These are phyloP conservation scores for Globisporangium solare DNA, from an alignment of 352 stramenopile genomes.

Conservation along the genomic window DNA sequence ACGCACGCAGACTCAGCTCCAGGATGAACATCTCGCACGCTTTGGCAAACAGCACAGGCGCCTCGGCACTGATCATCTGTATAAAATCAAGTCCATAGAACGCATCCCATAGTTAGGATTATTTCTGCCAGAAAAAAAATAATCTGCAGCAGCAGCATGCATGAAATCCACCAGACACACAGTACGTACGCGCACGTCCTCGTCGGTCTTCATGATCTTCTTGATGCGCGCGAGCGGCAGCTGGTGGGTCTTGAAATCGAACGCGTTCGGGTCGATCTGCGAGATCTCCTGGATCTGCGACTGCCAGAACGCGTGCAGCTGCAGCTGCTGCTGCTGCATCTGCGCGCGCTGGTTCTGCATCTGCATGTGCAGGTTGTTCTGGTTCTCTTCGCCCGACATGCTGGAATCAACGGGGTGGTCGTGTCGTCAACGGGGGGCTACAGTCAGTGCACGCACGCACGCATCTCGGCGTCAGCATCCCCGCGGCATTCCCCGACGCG, in stretches of 20 bases:
- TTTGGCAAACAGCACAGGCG: conserved; percentile 91
- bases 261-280: conserved; percentile 78
- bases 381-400: conserved; percentile 60
- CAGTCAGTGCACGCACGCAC: neutral
- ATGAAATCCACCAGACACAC: no score
- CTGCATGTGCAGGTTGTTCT: conserved; percentile 82
- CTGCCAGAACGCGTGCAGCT: conserved; percentile 87
- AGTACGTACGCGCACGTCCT: conserved; percentile 78
- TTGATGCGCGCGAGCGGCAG: conserved; percentile 92
- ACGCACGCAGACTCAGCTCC: conserved; percentile 86
- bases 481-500: no score
- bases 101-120: conserved; percentile 1
- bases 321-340: conserved; percentile 85
- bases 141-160: no score
- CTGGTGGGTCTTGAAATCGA: conserved; percentile 88
- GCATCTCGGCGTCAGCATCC: no score
- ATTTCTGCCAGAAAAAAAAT: neutral
- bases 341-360: conserved; percentile 83
- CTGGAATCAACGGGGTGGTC: no score
- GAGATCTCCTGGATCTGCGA: conserved; percentile 86
- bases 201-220: conserved; percentile 96
- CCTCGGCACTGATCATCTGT: conserved; percentile 92
- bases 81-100: conserved; percentile 2
- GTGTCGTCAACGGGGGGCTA: no score
- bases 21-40: conserved; percentile 94